Percentiles rank a stretch among this genome's conserved stretches.
These are phyloP conservation scores for Lavandula angustifolia DNA, from an alignment of 257 asterid genomes.

Conservation along the genomic window DNA sequence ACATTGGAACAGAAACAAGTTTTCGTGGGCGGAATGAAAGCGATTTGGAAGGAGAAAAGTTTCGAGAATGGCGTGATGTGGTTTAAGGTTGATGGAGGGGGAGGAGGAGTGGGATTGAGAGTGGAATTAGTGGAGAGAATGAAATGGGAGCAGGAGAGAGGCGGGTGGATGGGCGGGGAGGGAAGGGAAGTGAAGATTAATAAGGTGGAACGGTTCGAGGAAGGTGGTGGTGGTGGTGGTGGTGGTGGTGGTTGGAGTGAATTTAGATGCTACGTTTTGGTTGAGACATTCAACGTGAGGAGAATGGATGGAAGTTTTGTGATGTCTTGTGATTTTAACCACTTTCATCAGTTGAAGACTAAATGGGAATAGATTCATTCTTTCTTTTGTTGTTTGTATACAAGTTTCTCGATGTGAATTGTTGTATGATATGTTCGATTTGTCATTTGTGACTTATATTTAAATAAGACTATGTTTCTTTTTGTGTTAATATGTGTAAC, in stretches of 20 bases:
- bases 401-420: too few relatives aligned
- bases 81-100: too few relatives aligned
- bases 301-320: conserved; percentile 60
- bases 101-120: conserved; percentile 46
- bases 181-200: conserved; percentile 32
- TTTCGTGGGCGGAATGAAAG: conserved; percentile 34
- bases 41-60: conserved; percentile 36
- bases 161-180: conserved; percentile 42
- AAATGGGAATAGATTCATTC: conserved; percentile 44
- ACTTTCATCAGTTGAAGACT: conserved; percentile 41
- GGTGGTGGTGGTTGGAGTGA: conserved; percentile 35
- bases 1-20: conserved; percentile 37
- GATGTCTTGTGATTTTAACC: conserved; percentile 53
- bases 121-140: conserved; percentile 43
- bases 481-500: too few relatives aligned
- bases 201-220: conserved; percentile 36
- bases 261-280: conserved; percentile 56
- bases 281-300: conserved; percentile 60
- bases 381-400: background rate
- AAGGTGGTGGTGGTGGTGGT: background rate
- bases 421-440: too few relatives aligned
- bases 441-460: too few relatives aligned
- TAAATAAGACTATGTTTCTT: too few relatives aligned
- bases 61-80: conserved; percentile 34
- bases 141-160: conserved; percentile 61